Percentiles rank a stretch among this genome's conserved stretches.
Conservation (phyloP, 2,329 filamentous ascomycete species). For the Golovinomyces cichoracearum region DNA sequence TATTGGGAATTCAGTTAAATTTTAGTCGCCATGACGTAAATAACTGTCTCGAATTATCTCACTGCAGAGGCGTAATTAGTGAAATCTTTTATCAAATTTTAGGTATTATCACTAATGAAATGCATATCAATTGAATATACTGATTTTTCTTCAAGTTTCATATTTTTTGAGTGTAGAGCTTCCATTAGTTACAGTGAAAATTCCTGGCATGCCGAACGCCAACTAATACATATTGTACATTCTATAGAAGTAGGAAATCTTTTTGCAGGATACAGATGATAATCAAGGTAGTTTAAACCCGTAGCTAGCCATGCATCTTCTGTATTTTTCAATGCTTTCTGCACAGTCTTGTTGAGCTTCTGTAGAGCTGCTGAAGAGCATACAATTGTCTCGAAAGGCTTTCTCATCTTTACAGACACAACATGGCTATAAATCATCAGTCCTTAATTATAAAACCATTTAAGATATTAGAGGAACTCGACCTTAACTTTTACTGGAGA, state of each 20-base stretch:
- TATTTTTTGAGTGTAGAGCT: too few relatives aligned
- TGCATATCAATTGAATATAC: too few relatives aligned
- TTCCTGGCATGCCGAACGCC: too few relatives aligned
- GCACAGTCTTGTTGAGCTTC: conserved; percentile 68
- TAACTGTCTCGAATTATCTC: too few relatives aligned
- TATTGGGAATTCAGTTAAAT: too few relatives aligned
- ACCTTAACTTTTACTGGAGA: neutral
- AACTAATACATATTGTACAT: too few relatives aligned
- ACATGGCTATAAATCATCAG: conserved; percentile 41
- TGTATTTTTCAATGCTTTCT: conserved; percentile 61
- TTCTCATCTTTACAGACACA: conserved; percentile 97
- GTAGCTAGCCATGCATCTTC: conserved; percentile 73
- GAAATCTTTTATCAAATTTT: too few relatives aligned
- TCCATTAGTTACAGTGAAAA: too few relatives aligned
- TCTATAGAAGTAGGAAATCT: too few relatives aligned
- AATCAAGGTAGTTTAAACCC: conserved; percentile 40
- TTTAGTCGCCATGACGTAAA: too few relatives aligned
- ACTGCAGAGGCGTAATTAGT: too few relatives aligned
- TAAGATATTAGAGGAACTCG: neutral
- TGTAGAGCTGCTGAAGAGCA: conserved; percentile 75
- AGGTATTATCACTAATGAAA: too few relatives aligned
- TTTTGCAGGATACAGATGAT: neutral
- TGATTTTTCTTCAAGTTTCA: neutral
- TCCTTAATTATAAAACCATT: neutral
- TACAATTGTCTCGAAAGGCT: conserved; percentile 78